A percentile compares a stretch with the other conserved stretches of the same genome.
These are phyloP conservation scores for Pythium utonaiense DNA, from an alignment of 352 stramenopile species.

Conservation along the genomic window DNA sequence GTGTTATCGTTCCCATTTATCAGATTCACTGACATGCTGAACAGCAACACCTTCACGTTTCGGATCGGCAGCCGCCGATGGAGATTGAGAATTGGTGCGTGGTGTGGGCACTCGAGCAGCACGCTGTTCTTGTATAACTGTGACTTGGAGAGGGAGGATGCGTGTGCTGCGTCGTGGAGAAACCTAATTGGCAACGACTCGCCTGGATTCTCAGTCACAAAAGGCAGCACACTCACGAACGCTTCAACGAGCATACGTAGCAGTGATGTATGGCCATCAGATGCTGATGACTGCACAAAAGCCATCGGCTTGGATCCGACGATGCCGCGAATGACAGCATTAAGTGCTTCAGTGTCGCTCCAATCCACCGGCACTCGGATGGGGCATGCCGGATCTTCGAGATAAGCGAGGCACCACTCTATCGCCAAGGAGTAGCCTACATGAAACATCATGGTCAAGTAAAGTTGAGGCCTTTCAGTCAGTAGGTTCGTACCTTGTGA, in stretches of 20 bases:
- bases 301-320: conserved; percentile 36
- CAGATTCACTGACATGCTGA: conserved; percentile 58
- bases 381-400: conserved; percentile 38
- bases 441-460: not conserved
- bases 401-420: conserved; percentile 44
- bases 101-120: conserved; percentile 30
- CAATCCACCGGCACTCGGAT: conserved; percentile 43
- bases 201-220: conserved; percentile 31
- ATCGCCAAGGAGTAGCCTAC: conserved; percentile 45
- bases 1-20: conserved; percentile 12
- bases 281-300: no score
- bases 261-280: conserved; percentile 5
- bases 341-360: conserved; percentile 31
- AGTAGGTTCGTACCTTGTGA: conserved; percentile 15
- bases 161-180: conserved; percentile 25
- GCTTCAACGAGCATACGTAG: conserved; percentile 39
- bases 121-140: conserved; percentile 40
- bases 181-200: conserved; percentile 50
- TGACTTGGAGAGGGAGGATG: conserved; percentile 26
- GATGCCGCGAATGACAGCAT: conserved; percentile 40
- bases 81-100: not conserved
- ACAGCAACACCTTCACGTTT: conserved; percentile 40
- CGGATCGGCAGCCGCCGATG: conserved; percentile 11
- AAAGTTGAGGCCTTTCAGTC: no score
- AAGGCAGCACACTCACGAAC: conserved; percentile 42